phyloP scores from a whole-genome alignment of 108 stramenopile genomes.

The Cyclotella kingstonii region DNA sequence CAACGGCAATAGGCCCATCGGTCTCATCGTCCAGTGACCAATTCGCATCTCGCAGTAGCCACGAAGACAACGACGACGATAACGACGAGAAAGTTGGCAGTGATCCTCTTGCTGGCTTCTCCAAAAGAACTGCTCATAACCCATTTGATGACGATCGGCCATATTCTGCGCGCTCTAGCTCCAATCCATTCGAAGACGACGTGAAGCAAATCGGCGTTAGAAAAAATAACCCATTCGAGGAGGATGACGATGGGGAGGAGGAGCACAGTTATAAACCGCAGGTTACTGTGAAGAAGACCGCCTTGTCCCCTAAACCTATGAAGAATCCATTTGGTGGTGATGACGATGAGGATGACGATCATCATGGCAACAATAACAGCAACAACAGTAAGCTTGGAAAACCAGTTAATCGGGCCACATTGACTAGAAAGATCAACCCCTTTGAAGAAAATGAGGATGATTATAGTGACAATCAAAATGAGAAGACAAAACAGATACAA shows the following conservation, averaged over 20 bases:
- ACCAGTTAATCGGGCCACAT: not conserved
- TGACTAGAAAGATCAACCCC: not conserved
- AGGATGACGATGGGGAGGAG: not conserved
- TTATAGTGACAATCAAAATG: too few species aligned
- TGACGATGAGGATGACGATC: slow-evolving; percentile 13
- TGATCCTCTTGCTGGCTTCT: not conserved
- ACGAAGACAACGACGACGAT: not conserved
- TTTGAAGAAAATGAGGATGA: slow-evolving; percentile 14
- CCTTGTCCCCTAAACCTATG: too few species aligned
- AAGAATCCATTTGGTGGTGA: slow-evolving; percentile 32
- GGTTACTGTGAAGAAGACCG: too few species aligned
- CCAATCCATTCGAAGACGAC: slow-evolving; percentile 8
- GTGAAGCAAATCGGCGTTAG: not conserved
- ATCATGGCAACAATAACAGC: slow-evolving; percentile 1
- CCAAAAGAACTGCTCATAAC: not conserved
- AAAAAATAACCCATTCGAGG: not conserved
- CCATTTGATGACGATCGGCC: not conserved
- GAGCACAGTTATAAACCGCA: not conserved
- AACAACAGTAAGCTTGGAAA: not conserved
- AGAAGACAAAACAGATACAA: too few species aligned
- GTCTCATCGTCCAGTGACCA: too few species aligned
- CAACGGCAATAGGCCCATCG: too few species aligned
- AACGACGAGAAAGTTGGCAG: not conserved
- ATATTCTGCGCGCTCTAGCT: not conserved
- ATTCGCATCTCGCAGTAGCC: too few species aligned